Evolutionary conservation across 306 rosid genomes (phyloP).

Genomic region (Rosa persica): DNA sequence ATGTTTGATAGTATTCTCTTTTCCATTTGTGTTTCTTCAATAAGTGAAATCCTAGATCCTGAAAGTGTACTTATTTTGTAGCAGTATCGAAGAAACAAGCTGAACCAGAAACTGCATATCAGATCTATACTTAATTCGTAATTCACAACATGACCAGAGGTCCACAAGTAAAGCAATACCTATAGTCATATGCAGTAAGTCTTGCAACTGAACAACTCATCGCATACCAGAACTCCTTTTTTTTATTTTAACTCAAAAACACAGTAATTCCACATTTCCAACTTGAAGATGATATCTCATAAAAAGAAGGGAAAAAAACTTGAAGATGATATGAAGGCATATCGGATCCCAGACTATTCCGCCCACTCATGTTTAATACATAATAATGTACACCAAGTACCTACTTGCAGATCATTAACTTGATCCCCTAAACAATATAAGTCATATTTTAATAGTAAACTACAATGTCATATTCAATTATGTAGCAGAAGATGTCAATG

Average conservation of each 20-base stretch:
- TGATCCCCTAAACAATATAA: background rate
- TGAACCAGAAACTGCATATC: background rate
- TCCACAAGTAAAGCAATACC: background rate
- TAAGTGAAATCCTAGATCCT: background rate
- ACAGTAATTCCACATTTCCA: background rate
- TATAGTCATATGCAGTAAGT: background rate
- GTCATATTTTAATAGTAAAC: background rate
- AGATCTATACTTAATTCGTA: background rate
- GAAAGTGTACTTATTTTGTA: background rate
- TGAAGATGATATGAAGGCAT: background rate
- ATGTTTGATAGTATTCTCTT: background rate
- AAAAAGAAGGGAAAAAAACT: too few relatives aligned
- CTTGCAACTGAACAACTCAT: background rate
- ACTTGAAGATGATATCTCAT: background rate
- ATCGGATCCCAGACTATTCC: background rate
- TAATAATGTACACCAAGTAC: background rate
- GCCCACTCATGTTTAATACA: background rate
- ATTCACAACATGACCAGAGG: background rate
- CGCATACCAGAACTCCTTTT: background rate
- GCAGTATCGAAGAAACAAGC: background rate
- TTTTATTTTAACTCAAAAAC: background rate
- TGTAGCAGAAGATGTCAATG: background rate
- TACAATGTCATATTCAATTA: background rate
- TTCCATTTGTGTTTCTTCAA: background rate
- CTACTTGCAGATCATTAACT: background rate